Evolutionary conservation across 257 asterid species (phyloP).

Genomic region (Gentiana macrophylla): DNA sequence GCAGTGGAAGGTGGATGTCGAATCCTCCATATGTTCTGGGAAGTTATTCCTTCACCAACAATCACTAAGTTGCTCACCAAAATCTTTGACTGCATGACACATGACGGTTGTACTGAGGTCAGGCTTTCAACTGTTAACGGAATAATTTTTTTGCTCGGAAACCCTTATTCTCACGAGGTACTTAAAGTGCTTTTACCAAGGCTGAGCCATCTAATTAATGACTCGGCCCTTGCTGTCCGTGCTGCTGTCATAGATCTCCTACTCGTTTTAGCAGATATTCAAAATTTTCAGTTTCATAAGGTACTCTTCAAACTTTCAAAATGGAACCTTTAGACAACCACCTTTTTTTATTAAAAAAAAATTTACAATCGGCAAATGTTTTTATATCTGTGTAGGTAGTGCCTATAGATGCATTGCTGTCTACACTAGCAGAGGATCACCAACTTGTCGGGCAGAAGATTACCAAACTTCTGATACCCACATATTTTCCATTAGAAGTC

Average conservation of each 20-base stretch:
- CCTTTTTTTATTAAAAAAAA: neutral
- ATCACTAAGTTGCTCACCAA: constrained; percentile 67
- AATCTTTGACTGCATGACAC: constrained; percentile 57
- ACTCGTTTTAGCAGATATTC: constrained; percentile 51
- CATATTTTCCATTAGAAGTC: constrained; percentile 73
- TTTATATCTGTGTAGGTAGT: constrained; percentile 56
- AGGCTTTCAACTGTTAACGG: constrained; percentile 86
- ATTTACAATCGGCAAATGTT: constrained; percentile 5
- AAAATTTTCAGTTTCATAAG: constrained; percentile 82
- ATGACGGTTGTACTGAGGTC: constrained; percentile 72
- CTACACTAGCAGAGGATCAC: constrained; percentile 75
- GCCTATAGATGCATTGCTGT: constrained; percentile 43
- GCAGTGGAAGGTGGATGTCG: constrained; percentile 99
- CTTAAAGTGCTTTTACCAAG: constrained; percentile 93
- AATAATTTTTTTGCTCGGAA: constrained; percentile 68
- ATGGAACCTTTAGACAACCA: constrained; percentile 5
- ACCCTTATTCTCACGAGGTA: constrained; percentile 92
- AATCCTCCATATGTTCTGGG: constrained; percentile 81
- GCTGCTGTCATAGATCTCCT: constrained; percentile 76
- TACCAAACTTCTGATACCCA: constrained; percentile 83
- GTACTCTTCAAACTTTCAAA: constrained; percentile 24
- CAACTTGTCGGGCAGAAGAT: constrained; percentile 67
- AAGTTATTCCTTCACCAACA: constrained; percentile 73
- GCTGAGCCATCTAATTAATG: constrained; percentile 62
- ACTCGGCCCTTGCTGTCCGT: constrained; percentile 56